Conservation (phyloP, 108 stramenopile species). For the Hondaea fermentalgiana region DNA sequence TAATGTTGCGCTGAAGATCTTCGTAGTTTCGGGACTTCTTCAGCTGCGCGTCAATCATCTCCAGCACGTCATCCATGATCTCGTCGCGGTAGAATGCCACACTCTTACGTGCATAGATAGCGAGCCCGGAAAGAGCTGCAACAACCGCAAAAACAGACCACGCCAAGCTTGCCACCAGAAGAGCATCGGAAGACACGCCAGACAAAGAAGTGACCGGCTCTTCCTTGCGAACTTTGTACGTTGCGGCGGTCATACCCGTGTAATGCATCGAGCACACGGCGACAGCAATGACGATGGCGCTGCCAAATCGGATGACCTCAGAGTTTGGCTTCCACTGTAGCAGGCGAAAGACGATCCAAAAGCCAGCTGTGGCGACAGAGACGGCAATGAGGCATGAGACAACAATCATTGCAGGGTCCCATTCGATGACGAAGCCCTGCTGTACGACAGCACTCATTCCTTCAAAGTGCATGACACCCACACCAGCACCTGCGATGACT, state of each 20-base stretch:
- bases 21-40: neutral
- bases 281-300: neutral
- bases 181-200: neutral
- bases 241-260: neutral
- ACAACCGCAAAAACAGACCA: neutral
- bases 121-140: neutral
- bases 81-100: too few relatives aligned
- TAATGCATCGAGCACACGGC: neutral
- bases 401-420: neutral
- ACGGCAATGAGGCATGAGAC: neutral
- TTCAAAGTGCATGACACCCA: neutral
- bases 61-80: neutral
- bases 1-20: neutral
- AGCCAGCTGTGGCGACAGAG: neutral
- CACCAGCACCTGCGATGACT: neutral
- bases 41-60: neutral
- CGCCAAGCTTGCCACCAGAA: neutral
- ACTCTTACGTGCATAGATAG: too few relatives aligned
- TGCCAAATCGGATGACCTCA: neutral
- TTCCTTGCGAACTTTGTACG: neutral
- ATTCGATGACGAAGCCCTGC: neutral
- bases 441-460: neutral
- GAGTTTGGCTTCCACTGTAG: neutral
- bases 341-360: conserved; percentile 10
- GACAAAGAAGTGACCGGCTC: neutral